Base-by-base conservation (phyloP, 371 early-diverging fungal genomes). In the Mucor velutinosus region DNA sequence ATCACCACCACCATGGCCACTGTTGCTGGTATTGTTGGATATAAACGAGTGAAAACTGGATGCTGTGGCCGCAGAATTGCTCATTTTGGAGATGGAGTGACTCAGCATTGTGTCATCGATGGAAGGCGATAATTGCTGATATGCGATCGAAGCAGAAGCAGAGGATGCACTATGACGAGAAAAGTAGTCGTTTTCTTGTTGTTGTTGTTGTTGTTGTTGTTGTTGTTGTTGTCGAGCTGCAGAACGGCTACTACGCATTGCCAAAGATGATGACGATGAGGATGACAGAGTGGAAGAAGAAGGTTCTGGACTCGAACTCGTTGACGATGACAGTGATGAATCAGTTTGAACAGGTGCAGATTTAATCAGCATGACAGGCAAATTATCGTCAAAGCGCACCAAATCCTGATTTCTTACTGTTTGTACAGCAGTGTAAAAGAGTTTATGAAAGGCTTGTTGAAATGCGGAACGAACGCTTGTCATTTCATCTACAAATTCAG, bases 401-500 rank as follows among this genome's bases (percentile, higher is more conserved):
- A 68, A 53, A 17, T 67, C 66, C 51, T 73, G 70, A 45, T 72
- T 79, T 11, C 82, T 80, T n/a, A 93, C 89, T 0, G 91, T 87
- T 11, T 86, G 81, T 43, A 93, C 81, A 19, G 95, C 96, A 39
- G 91, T 89, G 7, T 87, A 76, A 37, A 97, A 93, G 8, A 95
- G 82, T 19, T 91, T 87, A 47, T 90, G 81, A 65, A 97, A 97
- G 1, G 95, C 93, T 12, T 84, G 86, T 62, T 93, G 93, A 68
- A 93, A 95, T 0, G 91, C 83, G 11, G 90, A 88, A 0, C 95
- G 88, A 4, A 94, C 90, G 6, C 87, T 77, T 19, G 92, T 84
- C 85, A 95, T 86, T 72, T 94, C 78, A 62, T 79, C 80, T 57
- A 95, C 75, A 65, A 93, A 95, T 67, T 96, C 95, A 35, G 91